Evolutionary conservation across 2,329 filamentous ascomycete species (phyloP).

Genomic region (Emericellopsis atlantica): DNA sequence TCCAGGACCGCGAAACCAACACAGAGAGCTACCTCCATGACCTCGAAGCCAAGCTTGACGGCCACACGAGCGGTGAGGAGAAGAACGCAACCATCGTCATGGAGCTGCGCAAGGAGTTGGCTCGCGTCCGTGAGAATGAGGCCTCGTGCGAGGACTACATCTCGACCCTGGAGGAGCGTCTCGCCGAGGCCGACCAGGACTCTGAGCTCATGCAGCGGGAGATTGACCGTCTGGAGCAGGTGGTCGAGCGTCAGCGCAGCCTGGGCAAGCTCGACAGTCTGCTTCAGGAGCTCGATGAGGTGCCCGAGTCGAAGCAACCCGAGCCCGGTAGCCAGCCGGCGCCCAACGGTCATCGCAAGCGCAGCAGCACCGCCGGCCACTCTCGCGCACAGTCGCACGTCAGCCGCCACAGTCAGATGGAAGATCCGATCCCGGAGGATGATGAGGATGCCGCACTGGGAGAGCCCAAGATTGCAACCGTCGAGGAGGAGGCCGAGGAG

Average conservation of each 20-base stretch:
- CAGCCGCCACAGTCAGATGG: slow-evolving; percentile 39
- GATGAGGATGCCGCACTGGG: slow-evolving; percentile 28
- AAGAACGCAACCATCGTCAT: slow-evolving; percentile 76
- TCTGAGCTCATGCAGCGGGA: slow-evolving; percentile 95
- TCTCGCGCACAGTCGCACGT: slow-evolving; percentile 40
- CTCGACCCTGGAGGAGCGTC: slow-evolving; percentile 84
- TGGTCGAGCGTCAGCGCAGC: slow-evolving; percentile 88
- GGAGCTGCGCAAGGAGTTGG: slow-evolving; percentile 84
- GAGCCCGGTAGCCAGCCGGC: slow-evolving; percentile 17
- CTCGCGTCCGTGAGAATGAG: slow-evolving; percentile 80
- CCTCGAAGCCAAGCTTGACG: slow-evolving; percentile 80
- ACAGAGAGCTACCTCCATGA: slow-evolving; percentile 91
- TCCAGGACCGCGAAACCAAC: slow-evolving; percentile 80
- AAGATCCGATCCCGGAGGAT: slow-evolving; percentile 41
- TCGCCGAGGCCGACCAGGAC: slow-evolving; percentile 93
- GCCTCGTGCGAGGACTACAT: slow-evolving; percentile 91
- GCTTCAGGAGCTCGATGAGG: slow-evolving; percentile 76
- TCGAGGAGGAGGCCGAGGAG: slow-evolving; percentile 18
- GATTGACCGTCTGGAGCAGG: slow-evolving; percentile 84
- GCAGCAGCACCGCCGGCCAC: slow-evolving; percentile 31
- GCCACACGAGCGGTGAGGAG: slow-evolving; percentile 82
- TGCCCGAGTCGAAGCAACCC: slow-evolving; percentile 42
- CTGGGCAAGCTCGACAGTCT: slow-evolving; percentile 90
- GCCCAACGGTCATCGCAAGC: slow-evolving; percentile 26
- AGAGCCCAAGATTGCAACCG: slow-evolving; percentile 18